Conservation (phyloP, 768 basidiomycete species). For the Rossbeevera mucosa region DNA sequence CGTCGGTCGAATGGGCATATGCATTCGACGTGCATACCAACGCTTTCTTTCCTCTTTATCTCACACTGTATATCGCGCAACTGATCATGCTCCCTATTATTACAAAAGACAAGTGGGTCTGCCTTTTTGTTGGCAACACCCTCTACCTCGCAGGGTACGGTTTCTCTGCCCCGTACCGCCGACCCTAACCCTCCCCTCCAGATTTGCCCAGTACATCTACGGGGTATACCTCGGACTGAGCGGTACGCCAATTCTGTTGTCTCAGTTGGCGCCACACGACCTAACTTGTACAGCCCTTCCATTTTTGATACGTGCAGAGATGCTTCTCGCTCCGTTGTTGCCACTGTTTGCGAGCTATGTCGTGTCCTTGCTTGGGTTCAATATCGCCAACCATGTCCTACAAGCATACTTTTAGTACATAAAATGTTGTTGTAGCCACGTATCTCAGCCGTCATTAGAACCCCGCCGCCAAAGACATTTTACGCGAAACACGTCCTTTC, state of each 20-base stretch:
- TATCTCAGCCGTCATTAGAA: slow-evolving; percentile 21
- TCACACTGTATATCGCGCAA: slow-evolving; percentile 86
- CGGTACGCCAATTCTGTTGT: slow-evolving; percentile 40
- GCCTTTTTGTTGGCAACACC: slow-evolving; percentile 88
- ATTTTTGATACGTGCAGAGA: slow-evolving; percentile 84
- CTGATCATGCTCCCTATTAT: slow-evolving; percentile 82
- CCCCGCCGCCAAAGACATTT: slow-evolving; percentile 22
- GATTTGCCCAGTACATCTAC: slow-evolving; percentile 87
- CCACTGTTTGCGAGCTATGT: slow-evolving; percentile 85
- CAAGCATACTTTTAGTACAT: slow-evolving; percentile 66
- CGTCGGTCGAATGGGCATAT: slow-evolving; percentile 86
- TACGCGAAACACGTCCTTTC: slow-evolving; percentile 7
- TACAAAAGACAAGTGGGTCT: slow-evolving; percentile 87
- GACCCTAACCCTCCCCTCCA: slow-evolving; percentile 27
- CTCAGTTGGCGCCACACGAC: slow-evolving; percentile 7
- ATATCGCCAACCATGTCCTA: slow-evolving; percentile 80
- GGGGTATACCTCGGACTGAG: slow-evolving; percentile 85
- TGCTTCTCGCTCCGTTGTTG: slow-evolving; percentile 85
- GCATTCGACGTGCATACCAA: slow-evolving; percentile 97
- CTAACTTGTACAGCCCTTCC: slow-evolving; percentile 63
- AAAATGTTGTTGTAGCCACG: slow-evolving; percentile 14
- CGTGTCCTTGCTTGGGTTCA: slow-evolving; percentile 84
- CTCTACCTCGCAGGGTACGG: slow-evolving; percentile 68
- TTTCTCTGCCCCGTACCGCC: not conserved
- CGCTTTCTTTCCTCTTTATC: slow-evolving; percentile 91